Evolutionary conservation across 2,329 filamentous ascomycete species (phyloP), one percentile per base, ranked within the genome.

Genomic region (Pseudofabraea citricarpa): DNA sequence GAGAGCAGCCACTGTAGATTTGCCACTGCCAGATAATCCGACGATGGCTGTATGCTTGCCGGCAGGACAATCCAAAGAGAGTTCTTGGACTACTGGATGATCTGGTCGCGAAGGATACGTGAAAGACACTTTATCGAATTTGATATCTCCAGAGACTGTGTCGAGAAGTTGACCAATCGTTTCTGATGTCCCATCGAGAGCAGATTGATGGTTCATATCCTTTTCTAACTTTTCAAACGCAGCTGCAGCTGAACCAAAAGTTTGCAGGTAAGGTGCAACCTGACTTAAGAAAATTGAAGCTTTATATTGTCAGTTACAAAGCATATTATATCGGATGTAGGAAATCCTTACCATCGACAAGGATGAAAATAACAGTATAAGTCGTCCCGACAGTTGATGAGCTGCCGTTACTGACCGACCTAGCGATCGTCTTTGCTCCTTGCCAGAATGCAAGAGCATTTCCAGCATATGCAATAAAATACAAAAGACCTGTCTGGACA

Each of bases 11-110:
- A 97, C 90, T 0, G 93, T 97, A 56, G 85, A 91, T 68, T 97
- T 98, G 37, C 93, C 93, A 31, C 87, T 94, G 9, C 91, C 93
- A 9, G 91, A 97, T 1, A 91, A 88, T 44, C 93, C 93, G 6
- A 98, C 93, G 6, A 98, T 71, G 1, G 93, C 93, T 2, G 91
- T 95, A n/a, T 87, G 90, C 69, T 95, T 95, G 16, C 91, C 90
- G 3, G 90, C 87, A 2, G 90, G 89, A 27, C 96, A 84, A 1
- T 75, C 65, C 2, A 98, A 76, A 45, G 73, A 86, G 45, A 97
- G 87, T 51, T 83, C 81, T 32, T 93, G 73, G 82, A 97, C 90
- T 27, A 97, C 87, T 2, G 82, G 78, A 3, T 95, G 90, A 56
- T 96, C 90, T 0, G 90, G 88, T 10, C 93, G 80, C 5, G 90